Percentiles rank a stretch among this genome's conserved stretches.
Conservation (phyloP, 345 rosid species). For the Laguncularia racemosa region DNA sequence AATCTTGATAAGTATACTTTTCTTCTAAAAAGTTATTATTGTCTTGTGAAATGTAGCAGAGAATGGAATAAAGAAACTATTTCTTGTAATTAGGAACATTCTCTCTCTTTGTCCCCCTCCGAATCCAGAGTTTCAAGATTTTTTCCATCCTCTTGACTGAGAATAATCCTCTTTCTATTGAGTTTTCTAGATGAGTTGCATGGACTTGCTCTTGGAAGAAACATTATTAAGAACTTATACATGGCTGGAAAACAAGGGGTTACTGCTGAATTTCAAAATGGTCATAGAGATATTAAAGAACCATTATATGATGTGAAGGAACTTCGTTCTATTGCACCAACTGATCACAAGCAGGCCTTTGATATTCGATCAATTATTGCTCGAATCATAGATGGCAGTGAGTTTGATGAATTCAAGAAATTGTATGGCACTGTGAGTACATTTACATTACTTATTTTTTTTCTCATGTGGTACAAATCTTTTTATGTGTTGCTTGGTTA, state of each 20-base stretch:
- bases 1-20: too few relatives aligned
- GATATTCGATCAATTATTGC: slow-evolving; percentile 89
- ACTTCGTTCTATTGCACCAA: slow-evolving; percentile 85
- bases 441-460: slow-evolving; percentile 4
- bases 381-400: slow-evolving; percentile 90
- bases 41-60: too few relatives aligned
- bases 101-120: too few relatives aligned
- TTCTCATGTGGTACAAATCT: neutral
- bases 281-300: slow-evolving; percentile 42
- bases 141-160: too few relatives aligned
- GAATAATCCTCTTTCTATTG: slow-evolving; percentile 7
- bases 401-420: slow-evolving; percentile 97
- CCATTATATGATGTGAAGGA: slow-evolving; percentile 77
- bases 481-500: slow-evolving; percentile 3
- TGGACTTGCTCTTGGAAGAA: slow-evolving; percentile 90
- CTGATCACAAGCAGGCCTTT: slow-evolving; percentile 82
- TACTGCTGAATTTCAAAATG: slow-evolving; percentile 23
- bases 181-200: slow-evolving; percentile 74
- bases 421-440: slow-evolving; percentile 87
- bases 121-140: too few relatives aligned
- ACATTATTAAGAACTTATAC: slow-evolving; percentile 85
- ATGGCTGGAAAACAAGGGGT: slow-evolving; percentile 59
- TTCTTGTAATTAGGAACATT: too few relatives aligned
- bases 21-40: too few relatives aligned
- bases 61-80: too few relatives aligned